phyloP scores from a whole-genome alignment of 805 yeast genomes.

The Lipomyces yamadae region DNA sequence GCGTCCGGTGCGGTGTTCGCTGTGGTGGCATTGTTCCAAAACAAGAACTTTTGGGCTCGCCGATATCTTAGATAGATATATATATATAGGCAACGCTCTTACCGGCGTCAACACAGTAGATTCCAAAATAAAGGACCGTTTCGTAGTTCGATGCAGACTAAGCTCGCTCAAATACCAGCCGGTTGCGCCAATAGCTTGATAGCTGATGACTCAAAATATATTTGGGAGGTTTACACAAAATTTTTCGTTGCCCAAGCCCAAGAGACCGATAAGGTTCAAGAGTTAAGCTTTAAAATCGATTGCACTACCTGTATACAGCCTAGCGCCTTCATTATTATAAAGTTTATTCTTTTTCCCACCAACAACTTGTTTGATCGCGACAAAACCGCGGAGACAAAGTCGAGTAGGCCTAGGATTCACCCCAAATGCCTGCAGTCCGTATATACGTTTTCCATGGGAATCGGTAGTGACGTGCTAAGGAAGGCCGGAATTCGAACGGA shows the following conservation, averaged over 20 bases:
- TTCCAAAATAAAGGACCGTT: too few species aligned
- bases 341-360: background rate
- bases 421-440: background rate
- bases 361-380: too few species aligned
- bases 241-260: background rate
- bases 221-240: background rate
- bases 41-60: too few species aligned
- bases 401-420: background rate
- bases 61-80: too few species aligned
- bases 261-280: background rate
- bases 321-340: background rate
- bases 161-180: background rate
- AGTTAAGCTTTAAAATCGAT: background rate
- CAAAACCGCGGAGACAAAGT: too few species aligned
- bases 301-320: background rate
- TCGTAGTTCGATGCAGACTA: background rate
- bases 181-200: background rate
- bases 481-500: background rate
- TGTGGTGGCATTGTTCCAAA: constrained; percentile 48
- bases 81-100: too few species aligned
- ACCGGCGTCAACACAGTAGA: background rate
- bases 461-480: constrained; percentile 1
- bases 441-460: constrained; percentile 9
- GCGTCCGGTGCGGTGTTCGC: constrained; percentile 45
- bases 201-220: background rate